Evolutionary conservation across 2,329 filamentous ascomycete genomes (phyloP).

Genomic region (Diaporthe vexans): DNA sequence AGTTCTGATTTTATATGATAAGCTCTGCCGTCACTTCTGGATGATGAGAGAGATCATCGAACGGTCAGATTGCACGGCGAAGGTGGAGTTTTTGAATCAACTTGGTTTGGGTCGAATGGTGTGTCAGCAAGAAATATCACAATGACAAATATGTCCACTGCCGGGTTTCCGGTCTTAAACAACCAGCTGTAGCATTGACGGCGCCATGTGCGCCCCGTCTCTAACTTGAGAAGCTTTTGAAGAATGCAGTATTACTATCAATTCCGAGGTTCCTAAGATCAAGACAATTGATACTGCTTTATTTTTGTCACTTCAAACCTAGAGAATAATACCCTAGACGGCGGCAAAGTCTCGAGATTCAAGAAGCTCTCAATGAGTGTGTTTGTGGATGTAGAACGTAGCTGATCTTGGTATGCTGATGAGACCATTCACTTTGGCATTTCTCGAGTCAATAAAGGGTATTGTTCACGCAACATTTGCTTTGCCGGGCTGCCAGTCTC

Average conservation of each 20-base stretch:
- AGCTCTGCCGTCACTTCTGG: constrained; percentile 19
- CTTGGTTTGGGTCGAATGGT: constrained; percentile 4
- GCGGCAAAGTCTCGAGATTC: too few relatives aligned
- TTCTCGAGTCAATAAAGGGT: neutral
- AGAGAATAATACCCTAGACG: too few relatives aligned
- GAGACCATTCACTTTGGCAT: neutral
- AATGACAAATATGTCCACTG: constrained; percentile 20
- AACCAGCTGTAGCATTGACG: neutral
- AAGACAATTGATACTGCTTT: neutral
- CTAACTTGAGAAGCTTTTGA: constrained; percentile 4
- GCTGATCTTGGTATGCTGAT: neutral
- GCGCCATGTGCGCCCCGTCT: neutral
- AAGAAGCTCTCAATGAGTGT: neutral
- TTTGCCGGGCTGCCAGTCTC: neutral
- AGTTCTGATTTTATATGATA: constrained; percentile 17
- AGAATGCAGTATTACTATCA: neutral
- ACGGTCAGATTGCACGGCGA: constrained; percentile 34
- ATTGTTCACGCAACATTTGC: neutral
- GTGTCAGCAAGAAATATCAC: constrained; percentile 24
- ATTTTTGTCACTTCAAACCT: neutral
- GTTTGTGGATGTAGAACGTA: too few relatives aligned
- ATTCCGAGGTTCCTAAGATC: neutral
- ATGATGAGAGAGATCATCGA: constrained; percentile 24
- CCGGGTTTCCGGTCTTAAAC: neutral
- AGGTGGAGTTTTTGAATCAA: constrained; percentile 31